phyloP scores from a whole-genome alignment of 2,329 filamentous ascomycete species.

The Fonsecaea nubica region DNA sequence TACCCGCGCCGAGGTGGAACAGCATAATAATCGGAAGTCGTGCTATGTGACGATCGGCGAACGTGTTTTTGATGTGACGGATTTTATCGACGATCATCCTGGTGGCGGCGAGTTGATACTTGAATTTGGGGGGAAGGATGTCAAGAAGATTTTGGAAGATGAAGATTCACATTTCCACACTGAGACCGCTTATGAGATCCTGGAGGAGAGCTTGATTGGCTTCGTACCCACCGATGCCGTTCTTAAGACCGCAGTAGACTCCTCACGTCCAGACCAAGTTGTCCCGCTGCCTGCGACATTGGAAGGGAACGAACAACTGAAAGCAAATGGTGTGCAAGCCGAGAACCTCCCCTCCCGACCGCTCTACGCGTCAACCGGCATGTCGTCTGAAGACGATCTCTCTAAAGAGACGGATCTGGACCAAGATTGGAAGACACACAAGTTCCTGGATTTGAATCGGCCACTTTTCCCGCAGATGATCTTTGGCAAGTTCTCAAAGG shows the following conservation, averaged over 20 bases:
- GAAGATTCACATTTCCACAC: slow-evolving; percentile 82
- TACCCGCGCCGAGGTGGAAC: slow-evolving; percentile 77
- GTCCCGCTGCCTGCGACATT: slow-evolving; percentile 60
- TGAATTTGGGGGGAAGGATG: slow-evolving; percentile 87
- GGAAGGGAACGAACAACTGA: slow-evolving; percentile 57
- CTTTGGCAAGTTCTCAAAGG: slow-evolving; percentile 84
- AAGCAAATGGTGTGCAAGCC: slow-evolving; percentile 52
- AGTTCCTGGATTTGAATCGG: slow-evolving; percentile 87
- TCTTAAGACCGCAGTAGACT: slow-evolving; percentile 58
- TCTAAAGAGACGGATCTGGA: slow-evolving; percentile 79
- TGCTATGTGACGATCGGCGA: slow-evolving; percentile 91
- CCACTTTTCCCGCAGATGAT: slow-evolving; percentile 89
- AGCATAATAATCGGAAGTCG: slow-evolving; percentile 78
- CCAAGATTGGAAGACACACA: slow-evolving; percentile 84
- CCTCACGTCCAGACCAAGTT: slow-evolving; percentile 56
- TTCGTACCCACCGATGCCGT: slow-evolving; percentile 72
- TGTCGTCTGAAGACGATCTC: slow-evolving; percentile 87
- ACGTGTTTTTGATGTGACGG: slow-evolving; percentile 94
- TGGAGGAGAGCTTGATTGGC: slow-evolving; percentile 84
- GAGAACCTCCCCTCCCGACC: slow-evolving; percentile 47
- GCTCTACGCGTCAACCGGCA: slow-evolving; percentile 71
- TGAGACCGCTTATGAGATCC: slow-evolving; percentile 92
- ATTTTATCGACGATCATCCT: slow-evolving; percentile 88
- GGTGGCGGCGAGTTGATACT: slow-evolving; percentile 87
- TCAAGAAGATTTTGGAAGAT: slow-evolving; percentile 82